Evolutionary conservation across 192 early-diverging fungal genomes (phyloP).

Genomic region (Nowakowskiella sp.): DNA sequence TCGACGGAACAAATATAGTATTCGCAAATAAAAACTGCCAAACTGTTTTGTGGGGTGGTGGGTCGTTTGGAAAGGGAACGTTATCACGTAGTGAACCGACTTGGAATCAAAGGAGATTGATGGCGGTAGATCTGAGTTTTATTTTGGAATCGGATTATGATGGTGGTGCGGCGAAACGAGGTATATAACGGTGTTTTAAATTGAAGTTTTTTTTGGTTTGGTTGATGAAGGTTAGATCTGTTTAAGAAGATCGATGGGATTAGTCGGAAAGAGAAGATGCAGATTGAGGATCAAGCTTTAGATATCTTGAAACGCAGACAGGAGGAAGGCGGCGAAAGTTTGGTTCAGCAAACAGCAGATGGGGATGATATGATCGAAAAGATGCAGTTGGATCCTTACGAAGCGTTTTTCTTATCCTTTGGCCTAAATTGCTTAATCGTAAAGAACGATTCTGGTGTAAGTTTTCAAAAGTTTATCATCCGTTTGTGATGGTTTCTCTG

Average conservation of each 20-base stretch:
- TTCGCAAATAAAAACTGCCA: too few relatives aligned
- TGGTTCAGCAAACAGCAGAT: not conserved
- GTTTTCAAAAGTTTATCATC: not conserved
- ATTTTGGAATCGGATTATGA: constrained; percentile 20
- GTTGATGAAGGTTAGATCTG: constrained; percentile 2
- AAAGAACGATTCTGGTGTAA: constrained; percentile 14
- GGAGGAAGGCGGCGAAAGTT: constrained; percentile 10
- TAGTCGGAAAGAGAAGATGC: not conserved
- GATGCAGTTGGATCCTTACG: constrained; percentile 61
- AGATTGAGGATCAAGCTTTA: constrained; percentile 20
- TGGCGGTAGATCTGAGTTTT: too few relatives aligned
- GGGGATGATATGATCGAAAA: constrained; percentile 40
- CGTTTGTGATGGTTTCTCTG: constrained; percentile 1
- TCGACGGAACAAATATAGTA: too few relatives aligned
- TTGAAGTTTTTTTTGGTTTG: not conserved
- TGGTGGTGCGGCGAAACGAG: not conserved
- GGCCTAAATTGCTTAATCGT: constrained; percentile 21
- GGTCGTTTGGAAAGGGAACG: constrained; percentile 68
- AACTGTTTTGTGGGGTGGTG: constrained; percentile 45
- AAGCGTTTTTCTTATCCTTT: constrained; percentile 63
- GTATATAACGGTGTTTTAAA: constrained; percentile 2
- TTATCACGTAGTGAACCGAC: constrained; percentile 74
- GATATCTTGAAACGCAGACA: constrained; percentile 26
- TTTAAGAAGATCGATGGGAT: constrained; percentile 5
- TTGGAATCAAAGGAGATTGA: too few relatives aligned